Conservation (phyloP, 805 yeast species). For the Danielia oregonensis region DNA sequence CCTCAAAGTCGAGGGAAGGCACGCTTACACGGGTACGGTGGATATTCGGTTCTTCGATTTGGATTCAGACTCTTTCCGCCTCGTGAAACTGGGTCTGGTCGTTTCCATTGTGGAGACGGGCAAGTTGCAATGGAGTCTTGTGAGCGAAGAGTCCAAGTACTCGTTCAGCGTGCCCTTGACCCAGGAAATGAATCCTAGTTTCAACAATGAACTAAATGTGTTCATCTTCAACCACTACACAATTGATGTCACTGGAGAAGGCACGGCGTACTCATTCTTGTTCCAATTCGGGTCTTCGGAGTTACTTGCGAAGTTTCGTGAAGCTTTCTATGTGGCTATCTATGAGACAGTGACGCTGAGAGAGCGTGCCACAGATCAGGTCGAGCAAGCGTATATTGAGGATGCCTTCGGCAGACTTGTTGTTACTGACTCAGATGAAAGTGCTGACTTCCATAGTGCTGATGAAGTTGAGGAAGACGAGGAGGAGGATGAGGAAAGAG, state of each 20-base stretch:
- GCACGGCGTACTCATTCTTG: constrained; percentile 56
- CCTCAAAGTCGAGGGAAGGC: constrained; percentile 13
- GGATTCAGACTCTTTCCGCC: constrained; percentile 39
- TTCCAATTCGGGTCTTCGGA: constrained; percentile 46
- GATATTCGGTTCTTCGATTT: constrained; percentile 61
- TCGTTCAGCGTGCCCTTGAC: constrained; percentile 17
- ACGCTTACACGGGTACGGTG: constrained; percentile 21
- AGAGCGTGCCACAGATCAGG: constrained; percentile 24
- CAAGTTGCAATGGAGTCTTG: constrained; percentile 52
- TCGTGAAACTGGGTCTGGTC: background rate
- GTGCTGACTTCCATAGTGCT: background rate
- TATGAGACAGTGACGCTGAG: constrained; percentile 66
- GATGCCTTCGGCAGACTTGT: constrained; percentile 45
- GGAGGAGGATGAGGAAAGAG: constrained; percentile 21
- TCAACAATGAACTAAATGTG: constrained; percentile 51
- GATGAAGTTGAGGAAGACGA: constrained; percentile 1
- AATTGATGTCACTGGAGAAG: constrained; percentile 13
- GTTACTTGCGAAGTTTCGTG: constrained; percentile 50
- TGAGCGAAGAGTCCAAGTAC: constrained; percentile 13
- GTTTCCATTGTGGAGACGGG: constrained; percentile 41
- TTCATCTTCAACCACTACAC: constrained; percentile 61
- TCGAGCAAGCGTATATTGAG: constrained; percentile 53
- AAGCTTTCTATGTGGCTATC: constrained; percentile 44
- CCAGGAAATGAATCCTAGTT: constrained; percentile 60
- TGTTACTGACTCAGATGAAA: constrained; percentile 24